Base-by-base conservation (phyloP, 2,329 filamentous ascomycete species). In the Thielaviopsis euricoi region DNA sequence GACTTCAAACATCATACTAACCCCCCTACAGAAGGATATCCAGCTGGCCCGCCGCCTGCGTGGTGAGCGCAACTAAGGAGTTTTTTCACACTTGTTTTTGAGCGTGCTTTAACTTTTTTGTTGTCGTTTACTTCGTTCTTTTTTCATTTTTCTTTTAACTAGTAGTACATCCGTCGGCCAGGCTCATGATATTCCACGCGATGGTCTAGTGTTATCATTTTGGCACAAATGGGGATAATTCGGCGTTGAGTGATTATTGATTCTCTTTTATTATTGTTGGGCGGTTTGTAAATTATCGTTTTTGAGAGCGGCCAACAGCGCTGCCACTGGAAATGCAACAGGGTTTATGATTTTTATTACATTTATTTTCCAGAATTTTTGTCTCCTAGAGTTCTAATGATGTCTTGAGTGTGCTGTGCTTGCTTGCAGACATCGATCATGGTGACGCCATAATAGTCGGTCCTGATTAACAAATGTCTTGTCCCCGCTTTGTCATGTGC, bases 11-110 rank as follows among this genome's bases (percentile, higher is more conserved):
- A 4, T n/a, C 2, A 15, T 17, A 15, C 57, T 61, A 59, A 61
- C 60, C 46, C 21, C 48, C 52, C 13, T 29, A 48, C 10, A 60
- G 58, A 96, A 96, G 81, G 91, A 96, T 68, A 96, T 97, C 71
- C 91, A 97, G 77, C 83, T 97, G 55, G 90, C 91, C 68, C 87
- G 93, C 66, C 87, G 93, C 69, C 88, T 98, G 70, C 88, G 93
- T 69, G 93, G 93, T 65, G 90, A 93, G 79, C 86, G 87, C 73
- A 89, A 88, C 79, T 91, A 82, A 81, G n/a, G 37, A 43, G 73
- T 62, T 61, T 53, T 49, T 40, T 37, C 46, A 26, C 17, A 50
- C 43, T 25, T 46, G 53, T 15, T 43, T 43, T 43, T 12, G n/a
- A 15, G 13, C 13, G 17, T 12, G 5, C n/a, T 43, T 43, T 6